Conservation (phyloP, 129 eudicot genomes). For the Rutidosis leptorrhynchoides region DNA sequence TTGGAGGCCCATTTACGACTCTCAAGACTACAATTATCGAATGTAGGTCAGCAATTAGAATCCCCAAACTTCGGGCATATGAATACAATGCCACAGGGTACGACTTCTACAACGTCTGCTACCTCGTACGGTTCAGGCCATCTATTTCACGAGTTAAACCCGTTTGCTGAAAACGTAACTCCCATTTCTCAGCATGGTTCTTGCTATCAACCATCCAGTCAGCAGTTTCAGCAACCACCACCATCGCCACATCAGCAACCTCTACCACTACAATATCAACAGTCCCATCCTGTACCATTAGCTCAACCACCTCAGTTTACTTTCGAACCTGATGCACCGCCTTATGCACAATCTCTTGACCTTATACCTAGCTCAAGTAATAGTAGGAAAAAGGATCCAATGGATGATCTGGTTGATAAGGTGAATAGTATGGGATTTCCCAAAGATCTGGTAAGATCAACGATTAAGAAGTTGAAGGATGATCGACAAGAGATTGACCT, state of each 20-base stretch:
- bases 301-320: conserved; percentile 48
- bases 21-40: conserved; percentile 52
- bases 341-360: background rate
- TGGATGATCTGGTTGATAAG: conserved; percentile 89
- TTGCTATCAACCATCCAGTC: conserved; percentile 51
- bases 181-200: conserved; percentile 47
- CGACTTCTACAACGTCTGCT: conserved; percentile 34
- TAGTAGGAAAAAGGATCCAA: conserved; percentile 77
- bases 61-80: conserved; percentile 7
- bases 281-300: conserved; percentile 29
- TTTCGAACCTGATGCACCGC: background rate
- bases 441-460: conserved; percentile 77
- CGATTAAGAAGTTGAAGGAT: conserved; percentile 76
- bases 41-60: conserved; percentile 43
- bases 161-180: conserved; percentile 42
- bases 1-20: conserved; percentile 69
- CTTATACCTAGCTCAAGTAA: conserved; percentile 41
- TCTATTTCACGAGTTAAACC: conserved; percentile 39
- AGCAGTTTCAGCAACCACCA: conserved; percentile 53
- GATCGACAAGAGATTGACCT: conserved; percentile 81
- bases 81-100: background rate
- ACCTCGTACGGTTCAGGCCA: conserved; percentile 24
- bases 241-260: conserved; percentile 23
- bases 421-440: conserved; percentile 91
- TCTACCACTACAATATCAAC: conserved; percentile 49